Evolutionary conservation across 148 eudicot genomes (phyloP).

Genomic region (Chenopodium formosanum): DNA sequence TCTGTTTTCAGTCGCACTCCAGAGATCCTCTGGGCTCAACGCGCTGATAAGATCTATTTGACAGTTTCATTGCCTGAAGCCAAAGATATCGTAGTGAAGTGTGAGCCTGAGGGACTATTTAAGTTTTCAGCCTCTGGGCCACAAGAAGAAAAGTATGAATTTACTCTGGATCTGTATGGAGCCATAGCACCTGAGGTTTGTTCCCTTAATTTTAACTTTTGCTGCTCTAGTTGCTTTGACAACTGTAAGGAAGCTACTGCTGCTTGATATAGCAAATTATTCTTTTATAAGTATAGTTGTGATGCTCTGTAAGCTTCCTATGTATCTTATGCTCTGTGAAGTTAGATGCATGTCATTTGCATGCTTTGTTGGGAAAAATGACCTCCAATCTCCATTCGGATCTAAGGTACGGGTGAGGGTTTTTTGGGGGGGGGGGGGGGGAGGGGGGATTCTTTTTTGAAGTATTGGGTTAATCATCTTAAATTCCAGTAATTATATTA

Average conservation of each 20-base stretch:
- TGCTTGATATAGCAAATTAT: not conserved
- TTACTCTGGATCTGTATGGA: constrained; percentile 65
- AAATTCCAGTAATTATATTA: not conserved
- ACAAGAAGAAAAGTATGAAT: constrained; percentile 54
- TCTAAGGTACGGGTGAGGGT: not conserved
- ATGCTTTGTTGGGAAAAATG: too few species aligned
- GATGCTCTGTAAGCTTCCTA: not conserved
- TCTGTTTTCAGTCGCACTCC: constrained; percentile 58
- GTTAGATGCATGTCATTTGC: not conserved
- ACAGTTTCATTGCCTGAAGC: constrained; percentile 82
- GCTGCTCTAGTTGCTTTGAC: not conserved
- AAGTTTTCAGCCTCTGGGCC: constrained; percentile 67
- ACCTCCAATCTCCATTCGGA: too few species aligned
- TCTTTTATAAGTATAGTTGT: not conserved
- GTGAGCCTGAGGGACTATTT: constrained; percentile 65
- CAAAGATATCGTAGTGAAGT: constrained; percentile 61
- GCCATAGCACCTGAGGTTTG: constrained; percentile 65
- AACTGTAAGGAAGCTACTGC: not conserved
- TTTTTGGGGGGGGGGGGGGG: not conserved
- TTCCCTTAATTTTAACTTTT: constrained; percentile 11
- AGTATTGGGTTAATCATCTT: not conserved
- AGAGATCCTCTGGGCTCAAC: constrained; percentile 88
- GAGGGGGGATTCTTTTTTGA: not conserved
- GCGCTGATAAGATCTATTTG: constrained; percentile 66
- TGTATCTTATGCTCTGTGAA: not conserved